Base-by-base conservation (phyloP, 306 rosid genomes). In the Casuarina equisetifolia region DNA sequence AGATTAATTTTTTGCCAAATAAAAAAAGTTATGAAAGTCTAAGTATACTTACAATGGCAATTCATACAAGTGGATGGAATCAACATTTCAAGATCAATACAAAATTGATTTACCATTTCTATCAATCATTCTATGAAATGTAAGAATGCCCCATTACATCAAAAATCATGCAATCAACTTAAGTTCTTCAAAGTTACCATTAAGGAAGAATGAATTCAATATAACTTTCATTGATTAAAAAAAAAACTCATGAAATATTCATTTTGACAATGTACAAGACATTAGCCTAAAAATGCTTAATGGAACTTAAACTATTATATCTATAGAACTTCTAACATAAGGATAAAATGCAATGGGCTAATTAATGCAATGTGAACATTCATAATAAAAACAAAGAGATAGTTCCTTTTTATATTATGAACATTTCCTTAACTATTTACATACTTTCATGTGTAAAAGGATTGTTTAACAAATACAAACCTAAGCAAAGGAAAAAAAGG, bases 21-120 rank as follows among this genome's bases (percentile, higher is more conserved):
- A 25, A 25, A 25, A 25, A 25, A 25, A 25, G 32, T 25, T 25
- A 25, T 25, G 32, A 25, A 25, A 25, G 6, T 2, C 46, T 53
- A 25, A 11, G 48, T 16, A 50, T 2, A 88, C 92, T 79, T 55
- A 85, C 88, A 75, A 82, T 76, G 93, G 88, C 44, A 88, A 66
- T 73, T 85, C 91, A 35, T 82, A 84, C 38, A 88, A 7, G 5
- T 67, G 39, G 50, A 90, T 87, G 3, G 81, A 78, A 72, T 78
- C 77, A 76, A 85, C 87, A 76, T 6, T 66, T 42, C 78, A 67
- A 0, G 89, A 88, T 81, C 76, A 80, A 57, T 73, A 79, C 70
- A 90, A 45, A 42, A 88, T 69, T 1, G 20, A 83, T 43, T 85
- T 86, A 1, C 1, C 61, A 50, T 81, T 71, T 50, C 75, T 51